phyloP scores from a whole-genome alignment of 192 early-diverging fungal genomes.

The Dissophora ornata region DNA sequence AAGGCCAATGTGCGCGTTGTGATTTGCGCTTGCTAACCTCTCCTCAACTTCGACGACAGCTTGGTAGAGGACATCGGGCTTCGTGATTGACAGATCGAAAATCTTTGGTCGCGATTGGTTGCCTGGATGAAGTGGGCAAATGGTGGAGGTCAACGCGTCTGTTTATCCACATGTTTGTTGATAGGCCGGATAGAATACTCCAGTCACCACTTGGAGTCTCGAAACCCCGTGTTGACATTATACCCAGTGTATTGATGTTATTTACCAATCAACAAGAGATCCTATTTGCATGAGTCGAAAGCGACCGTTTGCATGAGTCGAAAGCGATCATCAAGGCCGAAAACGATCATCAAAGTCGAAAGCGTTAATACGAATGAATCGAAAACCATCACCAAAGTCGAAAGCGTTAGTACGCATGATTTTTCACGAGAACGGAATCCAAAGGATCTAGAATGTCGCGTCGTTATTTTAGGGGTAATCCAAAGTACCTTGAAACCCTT shows the following conservation, averaged over 20 bases:
- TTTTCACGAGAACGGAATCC: too few relatives aligned
- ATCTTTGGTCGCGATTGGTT: conserved; percentile 95
- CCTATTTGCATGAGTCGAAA: conserved; percentile 32
- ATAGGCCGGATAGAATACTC: too few relatives aligned
- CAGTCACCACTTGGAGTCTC: too few relatives aligned
- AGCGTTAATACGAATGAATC: too few relatives aligned
- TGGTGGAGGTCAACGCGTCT: neutral
- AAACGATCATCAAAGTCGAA: conserved; percentile 13
- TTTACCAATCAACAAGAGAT: conserved; percentile 60
- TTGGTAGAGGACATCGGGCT: conserved; percentile 89
- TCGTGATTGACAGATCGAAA: conserved; percentile 91
- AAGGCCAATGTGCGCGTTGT: too few relatives aligned
- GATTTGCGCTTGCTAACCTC: conserved; percentile 59
- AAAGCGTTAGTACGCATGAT: too few relatives aligned
- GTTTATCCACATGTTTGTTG: too few relatives aligned
- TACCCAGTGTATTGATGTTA: too few relatives aligned
- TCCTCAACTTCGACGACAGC: conserved; percentile 87
- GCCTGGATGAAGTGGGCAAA: conserved; percentile 53
- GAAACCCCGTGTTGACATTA: too few relatives aligned
- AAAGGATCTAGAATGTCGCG: too few relatives aligned
- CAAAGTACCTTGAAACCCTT: conserved; percentile 87
- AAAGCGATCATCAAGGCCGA: conserved; percentile 1
- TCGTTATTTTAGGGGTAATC: neutral
- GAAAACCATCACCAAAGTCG: conserved; percentile 1
- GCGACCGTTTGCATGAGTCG: neutral